Evolutionary conservation across 805 yeast species (phyloP).

Genomic region (Candida vartiovaarae): DNA sequence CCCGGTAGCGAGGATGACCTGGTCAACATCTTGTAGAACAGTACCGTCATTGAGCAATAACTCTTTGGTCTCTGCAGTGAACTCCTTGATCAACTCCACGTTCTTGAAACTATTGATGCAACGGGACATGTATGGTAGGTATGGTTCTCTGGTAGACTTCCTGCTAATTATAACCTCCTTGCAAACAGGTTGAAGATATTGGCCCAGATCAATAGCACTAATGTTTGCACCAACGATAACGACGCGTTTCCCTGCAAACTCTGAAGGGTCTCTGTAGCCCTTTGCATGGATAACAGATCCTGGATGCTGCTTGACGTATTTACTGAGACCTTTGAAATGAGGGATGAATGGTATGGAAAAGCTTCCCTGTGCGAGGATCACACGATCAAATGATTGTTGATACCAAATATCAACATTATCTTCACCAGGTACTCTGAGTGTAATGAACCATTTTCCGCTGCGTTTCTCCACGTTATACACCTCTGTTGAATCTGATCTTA

Average conservation of each 20-base stretch:
- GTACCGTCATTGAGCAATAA: conserved; percentile 29
- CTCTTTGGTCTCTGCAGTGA: conserved; percentile 23
- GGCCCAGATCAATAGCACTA: conserved; percentile 38
- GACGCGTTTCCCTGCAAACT: conserved; percentile 33
- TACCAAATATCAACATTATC: conserved; percentile 33
- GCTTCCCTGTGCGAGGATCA: conserved; percentile 54
- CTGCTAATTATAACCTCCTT: conserved; percentile 56
- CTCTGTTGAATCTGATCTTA: conserved; percentile 29
- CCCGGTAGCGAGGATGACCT: conserved; percentile 36
- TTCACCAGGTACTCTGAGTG: conserved; percentile 14
- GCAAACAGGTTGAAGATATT: conserved; percentile 32
- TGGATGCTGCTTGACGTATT: conserved; percentile 35
- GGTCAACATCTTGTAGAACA: conserved; percentile 28
- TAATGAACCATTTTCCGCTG: conserved; percentile 31
- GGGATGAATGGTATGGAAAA: conserved; percentile 53
- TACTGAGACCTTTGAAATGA: conserved; percentile 37
- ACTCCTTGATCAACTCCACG: conserved; percentile 24
- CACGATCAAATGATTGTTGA: conserved; percentile 44
- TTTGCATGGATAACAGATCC: conserved; percentile 45
- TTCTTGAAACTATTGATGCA: conserved; percentile 20
- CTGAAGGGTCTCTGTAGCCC: conserved; percentile 35
- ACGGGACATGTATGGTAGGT: conserved; percentile 33
- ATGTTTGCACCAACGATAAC: conserved; percentile 39
- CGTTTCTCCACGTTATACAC: conserved; percentile 32
- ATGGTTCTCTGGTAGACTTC: conserved; percentile 56